A percentile compares a stretch with the other conserved stretches of the same genome.
Conservation (phyloP, 257 asterid species). For the Solanum tarapatanum region DNA sequence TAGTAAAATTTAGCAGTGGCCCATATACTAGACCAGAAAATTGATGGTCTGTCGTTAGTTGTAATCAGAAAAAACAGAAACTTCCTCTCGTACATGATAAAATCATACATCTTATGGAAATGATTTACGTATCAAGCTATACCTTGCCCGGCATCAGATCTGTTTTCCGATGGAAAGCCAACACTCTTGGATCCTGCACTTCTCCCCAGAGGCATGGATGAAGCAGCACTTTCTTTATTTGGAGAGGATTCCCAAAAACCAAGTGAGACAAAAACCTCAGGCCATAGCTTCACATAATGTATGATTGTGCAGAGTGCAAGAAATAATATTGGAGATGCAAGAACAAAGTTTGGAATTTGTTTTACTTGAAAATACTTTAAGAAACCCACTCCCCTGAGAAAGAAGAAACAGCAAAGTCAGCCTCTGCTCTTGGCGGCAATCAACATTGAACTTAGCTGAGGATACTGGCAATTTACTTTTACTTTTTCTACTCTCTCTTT, state of each 20-base stretch:
- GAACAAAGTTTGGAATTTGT: slow-evolving; percentile 87
- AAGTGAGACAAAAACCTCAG: slow-evolving; percentile 57
- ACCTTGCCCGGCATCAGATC: slow-evolving; percentile 40
- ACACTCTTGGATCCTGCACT: slow-evolving; percentile 15
- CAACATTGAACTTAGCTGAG: background rate
- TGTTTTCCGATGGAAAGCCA: slow-evolving; percentile 9
- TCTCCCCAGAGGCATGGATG: slow-evolving; percentile 16
- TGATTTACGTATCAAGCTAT: background rate
- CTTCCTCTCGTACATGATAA: background rate
- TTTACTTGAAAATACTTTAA: slow-evolving; percentile 73
- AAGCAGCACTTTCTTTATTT: slow-evolving; percentile 17
- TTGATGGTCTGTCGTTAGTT: background rate
- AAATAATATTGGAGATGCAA: slow-evolving; percentile 78
- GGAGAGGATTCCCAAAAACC: slow-evolving; percentile 40
- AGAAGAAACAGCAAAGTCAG: background rate
- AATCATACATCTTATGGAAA: background rate
- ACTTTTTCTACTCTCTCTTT: background rate
- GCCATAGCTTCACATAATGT: slow-evolving; percentile 61
- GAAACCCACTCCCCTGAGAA: slow-evolving; percentile 88
- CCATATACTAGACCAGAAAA: background rate
- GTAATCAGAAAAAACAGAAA: background rate
- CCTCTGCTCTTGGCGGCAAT: background rate
- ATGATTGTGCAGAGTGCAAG: slow-evolving; percentile 60
- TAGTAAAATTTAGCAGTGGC: background rate
- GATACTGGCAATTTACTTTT: background rate